A percentile compares a stretch with the other conserved stretches of the same genome.
Evolutionary conservation across 2,329 filamentous ascomycete genomes (phyloP).

Genomic region (Uncinocarpus reesii): DNA sequence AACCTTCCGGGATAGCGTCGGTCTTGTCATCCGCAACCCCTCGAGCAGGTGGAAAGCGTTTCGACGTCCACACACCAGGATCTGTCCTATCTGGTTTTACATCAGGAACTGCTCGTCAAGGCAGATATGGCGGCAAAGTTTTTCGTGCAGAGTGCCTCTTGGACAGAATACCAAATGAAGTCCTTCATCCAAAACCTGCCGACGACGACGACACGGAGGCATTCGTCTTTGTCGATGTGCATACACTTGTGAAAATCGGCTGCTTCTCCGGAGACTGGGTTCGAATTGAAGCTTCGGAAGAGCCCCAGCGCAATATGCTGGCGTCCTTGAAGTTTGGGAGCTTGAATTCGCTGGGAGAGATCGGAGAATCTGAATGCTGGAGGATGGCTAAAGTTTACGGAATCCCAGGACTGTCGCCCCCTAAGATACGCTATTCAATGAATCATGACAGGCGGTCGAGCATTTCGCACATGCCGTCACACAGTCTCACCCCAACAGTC

Average conservation of each 20-base stretch:
- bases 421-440: constrained; percentile 48
- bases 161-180: constrained; percentile 59
- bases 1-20: constrained; percentile 67
- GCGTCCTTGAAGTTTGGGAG: constrained; percentile 54
- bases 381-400: constrained; percentile 82
- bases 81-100: constrained; percentile 87
- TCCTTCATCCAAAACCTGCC: constrained; percentile 73
- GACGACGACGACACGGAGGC: constrained; percentile 79
- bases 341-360: constrained; percentile 26
- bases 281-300: constrained; percentile 64
- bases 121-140: constrained; percentile 61
- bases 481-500: constrained; percentile 47
- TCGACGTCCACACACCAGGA: constrained; percentile 67
- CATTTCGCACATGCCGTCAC: constrained; percentile 41
- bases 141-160: constrained; percentile 77
- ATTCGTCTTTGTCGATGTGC: constrained; percentile 81
- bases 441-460: constrained; percentile 45
- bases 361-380: constrained; percentile 57
- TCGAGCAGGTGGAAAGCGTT: constrained; percentile 58
- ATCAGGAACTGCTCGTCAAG: constrained; percentile 65
- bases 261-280: constrained; percentile 99
- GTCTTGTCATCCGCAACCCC: constrained; percentile 73
- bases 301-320: constrained; percentile 50
- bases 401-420: constrained; percentile 55
- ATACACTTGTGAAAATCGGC: constrained; percentile 73